These are phyloP conservation scores for Lachnellula hyalina DNA, from an alignment of 2,329 filamentous ascomycete species.

Conservation along the genomic window DNA sequence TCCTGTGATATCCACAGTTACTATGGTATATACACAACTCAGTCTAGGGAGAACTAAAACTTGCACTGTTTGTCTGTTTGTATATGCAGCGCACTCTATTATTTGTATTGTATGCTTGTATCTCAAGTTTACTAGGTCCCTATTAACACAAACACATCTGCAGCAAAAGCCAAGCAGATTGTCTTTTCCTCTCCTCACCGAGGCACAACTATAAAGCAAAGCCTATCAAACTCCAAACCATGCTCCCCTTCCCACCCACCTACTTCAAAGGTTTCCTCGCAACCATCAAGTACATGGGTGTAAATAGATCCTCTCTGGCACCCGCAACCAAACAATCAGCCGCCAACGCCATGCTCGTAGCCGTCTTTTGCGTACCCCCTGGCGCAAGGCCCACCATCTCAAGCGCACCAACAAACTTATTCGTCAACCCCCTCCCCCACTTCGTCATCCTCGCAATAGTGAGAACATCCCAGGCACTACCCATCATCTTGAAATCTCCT, in stretches of 20 bases:
- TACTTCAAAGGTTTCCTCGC: constrained; percentile 65
- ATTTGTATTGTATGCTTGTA: too few relatives aligned
- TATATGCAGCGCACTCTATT: too few relatives aligned
- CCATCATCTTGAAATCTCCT: constrained; percentile 80
- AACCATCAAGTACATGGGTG: constrained; percentile 97
- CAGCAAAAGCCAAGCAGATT: too few relatives aligned
- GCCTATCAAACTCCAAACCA: too few relatives aligned
- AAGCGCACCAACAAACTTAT: constrained; percentile 71
- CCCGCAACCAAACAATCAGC: constrained; percentile 84
- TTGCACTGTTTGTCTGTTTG: too few relatives aligned
- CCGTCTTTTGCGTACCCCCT: constrained; percentile 85
- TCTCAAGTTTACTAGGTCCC: too few relatives aligned
- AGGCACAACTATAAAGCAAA: too few relatives aligned
- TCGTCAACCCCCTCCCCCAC: constrained; percentile 69
- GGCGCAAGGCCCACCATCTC: constrained; percentile 78
- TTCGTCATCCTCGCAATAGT: constrained; percentile 89
- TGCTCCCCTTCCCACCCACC: background rate
- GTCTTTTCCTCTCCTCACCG: too few relatives aligned
- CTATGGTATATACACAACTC: too few relatives aligned
- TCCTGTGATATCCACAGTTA: too few relatives aligned
- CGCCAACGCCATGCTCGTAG: constrained; percentile 75
- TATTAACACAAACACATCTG: too few relatives aligned
- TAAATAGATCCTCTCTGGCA: constrained; percentile 87
- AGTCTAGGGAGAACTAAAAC: too few relatives aligned
- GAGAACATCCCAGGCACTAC: constrained; percentile 69